Evolutionary conservation across 2,329 filamentous ascomycete species (phyloP), one percentile per base, ranked within the genome.

Genomic region (Xylaria sp.): DNA sequence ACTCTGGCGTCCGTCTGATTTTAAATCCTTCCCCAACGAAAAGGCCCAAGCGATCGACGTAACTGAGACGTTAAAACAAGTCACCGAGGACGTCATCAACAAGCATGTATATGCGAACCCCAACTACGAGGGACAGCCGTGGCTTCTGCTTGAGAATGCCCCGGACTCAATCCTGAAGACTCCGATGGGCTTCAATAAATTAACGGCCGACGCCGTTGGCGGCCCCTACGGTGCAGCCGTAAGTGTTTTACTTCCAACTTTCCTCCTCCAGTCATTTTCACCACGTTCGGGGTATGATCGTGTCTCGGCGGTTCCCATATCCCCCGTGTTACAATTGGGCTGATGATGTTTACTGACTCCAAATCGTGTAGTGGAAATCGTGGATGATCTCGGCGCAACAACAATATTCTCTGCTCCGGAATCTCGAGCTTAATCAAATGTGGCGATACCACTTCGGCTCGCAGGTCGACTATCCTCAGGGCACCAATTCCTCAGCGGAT

Each of bases 331-430:
- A 30, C 5, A 9, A 18, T 13, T 7, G 13, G 10, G 7, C 10
- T 25, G 32, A 46, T 23, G 4, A 10, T 28, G 4, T 3, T 23
- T 32, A 30, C 56, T 67, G 7, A 67, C 34, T 20, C 8, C 3
- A 18, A 36, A 23, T 25, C 1, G 4, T n/a, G 8, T 28, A 67
- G 6, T 80, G 83, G 77, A 77, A 75, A 1, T 80, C 83, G 36
- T 88, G 86, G 86, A 82, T 81, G 45, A 80, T 87, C 50, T 82
- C 80, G 10, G 81, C 82, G 8, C 83, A 85, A 71, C 78, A 82
- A 67, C 82, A 84, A 70, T 83, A 81, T 70, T 83, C 82, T 36
- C 78, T 84, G 48, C 78, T 88, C 12, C 80, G 85, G 28, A 85
- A 87, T 64, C 79, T 88, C 1, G 84, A 86, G 72, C 75, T 78